Conservation (phyloP, 169 alveolate species). For the Plasmodium cynomolgi region DNA sequence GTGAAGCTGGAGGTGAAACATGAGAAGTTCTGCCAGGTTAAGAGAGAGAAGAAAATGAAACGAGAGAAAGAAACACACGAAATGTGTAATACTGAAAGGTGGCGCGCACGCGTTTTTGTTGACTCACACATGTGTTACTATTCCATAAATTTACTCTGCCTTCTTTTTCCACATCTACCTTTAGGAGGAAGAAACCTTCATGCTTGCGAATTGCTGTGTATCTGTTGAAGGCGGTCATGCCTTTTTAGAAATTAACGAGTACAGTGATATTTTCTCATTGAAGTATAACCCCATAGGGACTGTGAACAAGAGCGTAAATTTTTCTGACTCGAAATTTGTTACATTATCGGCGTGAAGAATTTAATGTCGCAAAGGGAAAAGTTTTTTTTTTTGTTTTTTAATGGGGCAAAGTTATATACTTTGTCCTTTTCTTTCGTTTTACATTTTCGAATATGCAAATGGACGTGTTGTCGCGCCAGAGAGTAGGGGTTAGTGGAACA, state of each 20-base stretch:
- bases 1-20: constrained; percentile 16
- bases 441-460: not conserved
- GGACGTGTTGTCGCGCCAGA: not conserved
- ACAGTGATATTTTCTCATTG: constrained; percentile 34
- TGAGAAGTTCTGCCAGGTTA: constrained; percentile 20
- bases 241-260: constrained; percentile 45
- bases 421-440: not conserved
- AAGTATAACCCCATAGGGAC: constrained; percentile 29
- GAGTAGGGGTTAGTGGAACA: not conserved
- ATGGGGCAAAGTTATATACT: not conserved
- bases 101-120: not conserved
- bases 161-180: not conserved
- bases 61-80: not conserved
- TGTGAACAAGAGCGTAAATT: constrained; percentile 48
- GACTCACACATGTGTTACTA: not conserved
- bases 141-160: not conserved
- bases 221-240: constrained; percentile 25
- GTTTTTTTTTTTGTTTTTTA: not conserved
- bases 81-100: not conserved
- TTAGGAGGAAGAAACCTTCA: constrained; percentile 16
- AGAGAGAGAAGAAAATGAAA: not conserved
- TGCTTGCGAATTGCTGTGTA: constrained; percentile 29
- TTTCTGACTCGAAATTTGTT: constrained; percentile 57
- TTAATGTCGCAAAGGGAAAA: not conserved
- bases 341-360: not conserved